Evolutionary conservation across 2,329 filamentous ascomycete genomes (phyloP).

Genomic region (Camptophora hylomeconis): DNA sequence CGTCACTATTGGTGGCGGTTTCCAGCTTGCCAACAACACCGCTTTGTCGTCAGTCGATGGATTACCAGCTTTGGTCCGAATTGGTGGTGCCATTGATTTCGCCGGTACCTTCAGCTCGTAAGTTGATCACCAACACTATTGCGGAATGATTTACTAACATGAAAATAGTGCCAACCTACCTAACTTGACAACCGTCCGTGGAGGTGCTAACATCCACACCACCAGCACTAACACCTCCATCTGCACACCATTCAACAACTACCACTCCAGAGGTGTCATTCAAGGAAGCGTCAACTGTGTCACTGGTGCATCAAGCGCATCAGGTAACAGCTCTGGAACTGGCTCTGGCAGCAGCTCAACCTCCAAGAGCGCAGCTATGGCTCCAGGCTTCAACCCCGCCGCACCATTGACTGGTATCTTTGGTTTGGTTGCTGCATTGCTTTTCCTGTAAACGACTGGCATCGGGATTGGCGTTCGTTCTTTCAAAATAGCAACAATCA

Average conservation of each 20-base stretch:
- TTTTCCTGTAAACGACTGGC: slow-evolving; percentile 16
- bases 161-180: slow-evolving; percentile 40
- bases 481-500: too few relatives aligned
- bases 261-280: slow-evolving; percentile 29
- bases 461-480: slow-evolving; percentile 9
- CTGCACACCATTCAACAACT: slow-evolving; percentile 42
- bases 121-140: too few relatives aligned
- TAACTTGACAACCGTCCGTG: slow-evolving; percentile 52
- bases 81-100: slow-evolving; percentile 73
- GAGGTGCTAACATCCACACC: slow-evolving; percentile 57
- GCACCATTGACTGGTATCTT: slow-evolving; percentile 13
- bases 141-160: slow-evolving; percentile 13
- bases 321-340: slow-evolving; percentile 10
- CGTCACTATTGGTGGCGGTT: slow-evolving; percentile 58
- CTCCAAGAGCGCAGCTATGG: slow-evolving; percentile 6
- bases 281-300: slow-evolving; percentile 35
- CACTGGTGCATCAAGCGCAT: slow-evolving; percentile 23
- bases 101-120: slow-evolving; percentile 64
- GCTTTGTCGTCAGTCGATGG: slow-evolving; percentile 50
- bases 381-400: slow-evolving; percentile 8
- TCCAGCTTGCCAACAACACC: slow-evolving; percentile 86
- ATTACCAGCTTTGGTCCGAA: slow-evolving; percentile 54
- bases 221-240: slow-evolving; percentile 44
- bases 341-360: slow-evolving; percentile 8
- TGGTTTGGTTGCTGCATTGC: slow-evolving; percentile 14